A percentile compares a stretch with the other conserved stretches of the same genome.
Conservation (phyloP, 768 basidiomycete genomes). For the Trametes villosa region DNA sequence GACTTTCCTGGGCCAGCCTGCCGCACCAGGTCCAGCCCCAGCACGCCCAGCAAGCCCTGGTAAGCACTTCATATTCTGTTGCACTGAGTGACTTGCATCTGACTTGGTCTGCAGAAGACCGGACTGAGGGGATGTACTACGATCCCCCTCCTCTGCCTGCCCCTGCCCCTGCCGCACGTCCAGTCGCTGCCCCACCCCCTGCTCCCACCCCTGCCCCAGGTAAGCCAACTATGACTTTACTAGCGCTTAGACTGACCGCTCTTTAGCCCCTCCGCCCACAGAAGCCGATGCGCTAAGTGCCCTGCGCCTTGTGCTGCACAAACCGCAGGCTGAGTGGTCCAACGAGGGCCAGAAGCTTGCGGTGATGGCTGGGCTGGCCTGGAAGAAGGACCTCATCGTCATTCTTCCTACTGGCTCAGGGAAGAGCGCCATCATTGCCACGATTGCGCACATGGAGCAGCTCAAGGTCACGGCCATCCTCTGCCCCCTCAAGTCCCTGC, state of each 20-base stretch:
- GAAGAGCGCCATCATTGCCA: conserved; percentile 8
- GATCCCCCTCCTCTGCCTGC: background rate
- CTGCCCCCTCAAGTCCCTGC: conserved; percentile 1
- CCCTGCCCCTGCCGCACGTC: background rate
- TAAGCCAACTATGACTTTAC: background rate
- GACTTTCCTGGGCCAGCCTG: background rate
- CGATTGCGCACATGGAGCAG: conserved; percentile 5
- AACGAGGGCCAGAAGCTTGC: conserved; percentile 7
- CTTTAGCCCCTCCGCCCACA: background rate
- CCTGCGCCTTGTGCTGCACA: background rate
- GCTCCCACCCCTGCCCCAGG: background rate
- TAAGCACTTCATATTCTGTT: background rate
- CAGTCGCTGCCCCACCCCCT: background rate
- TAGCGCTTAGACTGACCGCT: background rate
- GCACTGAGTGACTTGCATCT: background rate
- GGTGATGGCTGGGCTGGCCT: background rate
- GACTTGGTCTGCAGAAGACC: background rate
- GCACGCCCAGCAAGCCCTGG: background rate
- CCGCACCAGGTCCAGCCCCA: background rate
- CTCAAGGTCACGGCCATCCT: conserved; percentile 6
- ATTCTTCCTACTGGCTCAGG: conserved; percentile 13
- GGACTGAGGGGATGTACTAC: background rate
- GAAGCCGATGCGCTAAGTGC: background rate
- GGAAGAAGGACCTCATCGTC: conserved; percentile 5
- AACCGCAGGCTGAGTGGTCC: background rate